A percentile compares a stretch with the other conserved stretches of the same genome.
Conservation (phyloP, 805 yeast species). For the Diddensiella transvaalensis region DNA sequence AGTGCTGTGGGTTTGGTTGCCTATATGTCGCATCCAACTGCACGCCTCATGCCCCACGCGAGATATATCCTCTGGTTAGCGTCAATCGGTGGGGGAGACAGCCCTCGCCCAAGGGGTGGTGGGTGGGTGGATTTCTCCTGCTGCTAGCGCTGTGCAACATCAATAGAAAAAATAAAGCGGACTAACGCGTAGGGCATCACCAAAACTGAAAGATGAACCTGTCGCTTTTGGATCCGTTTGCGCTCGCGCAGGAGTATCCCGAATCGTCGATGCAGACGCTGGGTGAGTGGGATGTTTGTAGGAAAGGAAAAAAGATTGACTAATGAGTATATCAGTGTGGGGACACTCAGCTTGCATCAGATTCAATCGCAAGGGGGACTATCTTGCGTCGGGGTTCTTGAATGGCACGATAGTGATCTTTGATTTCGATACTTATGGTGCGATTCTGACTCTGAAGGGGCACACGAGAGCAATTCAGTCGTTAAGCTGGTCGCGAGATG, state of each 20-base stretch:
- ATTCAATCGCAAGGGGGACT: slow-evolving; percentile 75
- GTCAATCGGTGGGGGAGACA: no score
- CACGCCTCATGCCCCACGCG: no score
- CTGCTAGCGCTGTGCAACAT: no score
- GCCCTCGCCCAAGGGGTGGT: no score
- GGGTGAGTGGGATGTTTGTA: slow-evolving; percentile 22
- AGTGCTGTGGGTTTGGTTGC: no score
- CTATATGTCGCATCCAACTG: no score
- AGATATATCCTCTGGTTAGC: no score
- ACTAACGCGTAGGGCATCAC: no score
- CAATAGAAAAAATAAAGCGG: no score
- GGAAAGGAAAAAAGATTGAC: no score
- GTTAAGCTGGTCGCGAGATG: slow-evolving; percentile 65
- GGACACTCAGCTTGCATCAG: slow-evolving; percentile 60
- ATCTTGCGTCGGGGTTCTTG: slow-evolving; percentile 72
- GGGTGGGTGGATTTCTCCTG: no score
- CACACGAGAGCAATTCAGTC: slow-evolving; percentile 75
- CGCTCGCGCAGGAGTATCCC: slow-evolving; percentile 88
- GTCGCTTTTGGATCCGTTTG: slow-evolving; percentile 81
- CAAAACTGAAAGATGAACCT: slow-evolving; percentile 82
- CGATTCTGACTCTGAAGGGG: slow-evolving; percentile 53
- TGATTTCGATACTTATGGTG: slow-evolving; percentile 64
- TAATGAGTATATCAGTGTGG: slow-evolving; percentile 24
- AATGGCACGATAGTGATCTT: slow-evolving; percentile 73
- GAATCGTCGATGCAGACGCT: slow-evolving; percentile 73